A percentile compares a stretch with the other conserved stretches of the same genome.
phyloP scores from a whole-genome alignment of 305 asterid species.

The Solanum chacoense region DNA sequence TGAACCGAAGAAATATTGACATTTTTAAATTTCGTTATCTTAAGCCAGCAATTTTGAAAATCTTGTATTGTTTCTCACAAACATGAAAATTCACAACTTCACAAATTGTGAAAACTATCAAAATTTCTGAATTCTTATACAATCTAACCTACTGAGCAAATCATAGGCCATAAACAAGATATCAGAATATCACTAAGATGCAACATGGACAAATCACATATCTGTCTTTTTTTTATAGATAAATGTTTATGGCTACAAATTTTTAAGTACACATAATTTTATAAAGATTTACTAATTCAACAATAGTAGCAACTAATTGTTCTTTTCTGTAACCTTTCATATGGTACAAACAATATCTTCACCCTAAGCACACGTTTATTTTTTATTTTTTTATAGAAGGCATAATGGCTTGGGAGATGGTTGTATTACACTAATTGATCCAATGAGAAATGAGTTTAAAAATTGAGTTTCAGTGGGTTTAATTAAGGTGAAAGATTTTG shows the following conservation, averaged over 20 bases:
- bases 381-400: no score
- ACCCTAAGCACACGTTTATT: no score
- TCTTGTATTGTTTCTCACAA: neutral
- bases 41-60: no score
- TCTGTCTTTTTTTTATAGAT: no score
- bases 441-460: neutral
- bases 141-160: neutral
- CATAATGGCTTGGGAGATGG: neutral
- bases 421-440: no score
- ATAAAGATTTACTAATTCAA: neutral
- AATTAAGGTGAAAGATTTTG: neutral
- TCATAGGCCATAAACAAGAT: neutral
- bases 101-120: neutral
- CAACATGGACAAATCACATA: neutral
- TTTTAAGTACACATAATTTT: neutral
- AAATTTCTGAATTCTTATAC: no score
- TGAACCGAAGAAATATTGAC: no score
- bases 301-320: neutral
- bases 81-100: neutral
- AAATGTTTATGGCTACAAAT: neutral
- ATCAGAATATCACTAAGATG: no score
- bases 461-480: neutral
- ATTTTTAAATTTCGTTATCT: neutral
- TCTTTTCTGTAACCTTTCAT: neutral
- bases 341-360: neutral